These are phyloP conservation scores for Lavandula angustifolia DNA, from an alignment of 257 asterid species.

Conservation along the genomic window DNA sequence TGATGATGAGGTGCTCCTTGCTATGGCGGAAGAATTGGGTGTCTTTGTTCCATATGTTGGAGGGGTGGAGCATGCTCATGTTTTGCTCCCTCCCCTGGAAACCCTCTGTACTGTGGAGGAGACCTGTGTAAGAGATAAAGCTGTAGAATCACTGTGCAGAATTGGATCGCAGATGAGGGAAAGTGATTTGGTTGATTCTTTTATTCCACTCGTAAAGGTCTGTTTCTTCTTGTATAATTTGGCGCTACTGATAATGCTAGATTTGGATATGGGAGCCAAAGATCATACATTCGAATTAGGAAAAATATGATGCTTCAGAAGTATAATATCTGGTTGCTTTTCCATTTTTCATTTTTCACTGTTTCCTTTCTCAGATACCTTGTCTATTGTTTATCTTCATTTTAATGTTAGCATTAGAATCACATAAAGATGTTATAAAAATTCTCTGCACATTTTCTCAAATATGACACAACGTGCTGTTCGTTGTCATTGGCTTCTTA, in stretches of 20 bases:
- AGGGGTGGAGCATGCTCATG: constrained; percentile 90
- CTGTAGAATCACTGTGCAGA: constrained; percentile 88
- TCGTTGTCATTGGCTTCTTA: neutral
- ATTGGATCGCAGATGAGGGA: constrained; percentile 98
- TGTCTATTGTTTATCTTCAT: neutral
- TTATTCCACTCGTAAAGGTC: constrained; percentile 90
- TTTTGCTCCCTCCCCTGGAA: constrained; percentile 86
- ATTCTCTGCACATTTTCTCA: neutral
- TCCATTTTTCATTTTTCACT: neutral
- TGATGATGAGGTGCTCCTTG: constrained; percentile 89
- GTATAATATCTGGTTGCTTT: constrained; percentile 12
- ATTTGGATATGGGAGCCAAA: constrained; percentile 30
- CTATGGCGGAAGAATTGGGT: constrained; percentile 95
- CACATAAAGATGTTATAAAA: neutral
- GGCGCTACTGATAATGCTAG: constrained; percentile 14
- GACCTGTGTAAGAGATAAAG: constrained; percentile 94
- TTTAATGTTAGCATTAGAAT: constrained; percentile 6
- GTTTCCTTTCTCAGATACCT: neutral
- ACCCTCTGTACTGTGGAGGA: constrained; percentile 93
- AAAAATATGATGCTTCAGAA: constrained; percentile 18
- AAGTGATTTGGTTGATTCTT: constrained; percentile 73
- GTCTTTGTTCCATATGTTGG: constrained; percentile 94
- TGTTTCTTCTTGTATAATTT: constrained; percentile 25
- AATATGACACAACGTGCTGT: neutral
- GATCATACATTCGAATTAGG: constrained; percentile 31